A percentile compares a stretch with the other conserved stretches of the same genome.
phyloP scores from a whole-genome alignment of 768 basidiomycete species.

The Heimioporus sp. region DNA sequence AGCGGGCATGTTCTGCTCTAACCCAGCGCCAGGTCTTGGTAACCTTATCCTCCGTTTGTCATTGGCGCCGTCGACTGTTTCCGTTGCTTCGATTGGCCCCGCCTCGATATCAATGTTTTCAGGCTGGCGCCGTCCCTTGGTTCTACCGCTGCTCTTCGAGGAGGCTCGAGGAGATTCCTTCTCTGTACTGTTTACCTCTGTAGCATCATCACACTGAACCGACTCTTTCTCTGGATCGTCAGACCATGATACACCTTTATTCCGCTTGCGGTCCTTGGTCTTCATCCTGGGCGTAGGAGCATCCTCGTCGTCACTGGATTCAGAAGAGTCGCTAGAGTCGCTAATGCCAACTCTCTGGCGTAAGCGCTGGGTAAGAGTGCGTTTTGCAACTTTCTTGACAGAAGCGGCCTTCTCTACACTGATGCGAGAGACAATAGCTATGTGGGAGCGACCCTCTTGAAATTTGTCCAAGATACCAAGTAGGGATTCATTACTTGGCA shows the following conservation, averaged over 20 bases:
- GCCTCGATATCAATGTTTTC: conserved; percentile 24
- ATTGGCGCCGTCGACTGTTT: conserved; percentile 15
- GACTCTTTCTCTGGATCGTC: conserved; percentile 33
- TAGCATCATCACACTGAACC: conserved; percentile 21
- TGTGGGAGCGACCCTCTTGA: conserved; percentile 88
- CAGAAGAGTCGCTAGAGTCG: conserved; percentile 54
- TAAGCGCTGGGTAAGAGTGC: conserved; percentile 74
- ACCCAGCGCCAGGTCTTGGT: conserved; percentile 36
- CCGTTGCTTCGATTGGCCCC: conserved; percentile 14
- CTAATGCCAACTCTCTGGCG: conserved; percentile 73
- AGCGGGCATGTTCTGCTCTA: conserved; percentile 86
- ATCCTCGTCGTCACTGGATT: conserved; percentile 43
- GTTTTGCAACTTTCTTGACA: conserved; percentile 82
- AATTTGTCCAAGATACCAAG: conserved; percentile 85
- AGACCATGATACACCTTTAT: conserved; percentile 30
- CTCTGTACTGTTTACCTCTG: conserved; percentile 18
- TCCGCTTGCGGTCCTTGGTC: conserved; percentile 17
- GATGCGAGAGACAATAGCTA: conserved; percentile 85
- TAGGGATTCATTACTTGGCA: conserved; percentile 83
- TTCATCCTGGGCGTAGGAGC: conserved; percentile 18
- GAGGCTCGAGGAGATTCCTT: conserved; percentile 10
- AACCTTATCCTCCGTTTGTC: conserved; percentile 28
- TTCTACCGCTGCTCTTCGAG: conserved; percentile 13
- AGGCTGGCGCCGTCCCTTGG: conserved; percentile 11
- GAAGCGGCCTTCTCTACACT: conserved; percentile 72